phyloP scores from a whole-genome alignment of 2,329 filamentous ascomycete species.

The Orbilia ellipsospora region DNA sequence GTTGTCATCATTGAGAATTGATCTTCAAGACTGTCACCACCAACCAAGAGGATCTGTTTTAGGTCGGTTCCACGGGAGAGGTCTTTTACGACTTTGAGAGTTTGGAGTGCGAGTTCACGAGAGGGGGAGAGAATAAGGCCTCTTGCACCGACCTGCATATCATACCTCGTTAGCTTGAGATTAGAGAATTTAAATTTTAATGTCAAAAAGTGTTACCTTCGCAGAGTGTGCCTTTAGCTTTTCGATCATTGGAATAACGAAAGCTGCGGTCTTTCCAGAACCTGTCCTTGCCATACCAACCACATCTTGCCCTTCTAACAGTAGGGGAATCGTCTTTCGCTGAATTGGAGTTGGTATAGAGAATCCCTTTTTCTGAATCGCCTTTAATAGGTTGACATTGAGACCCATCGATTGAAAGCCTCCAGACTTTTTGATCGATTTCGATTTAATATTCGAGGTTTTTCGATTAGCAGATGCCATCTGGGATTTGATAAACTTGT shows the following conservation, averaged over 20 bases:
- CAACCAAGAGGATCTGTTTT: conserved; percentile 88
- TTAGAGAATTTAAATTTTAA: not conserved
- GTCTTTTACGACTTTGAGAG: conserved; percentile 95
- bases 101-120: conserved; percentile 92
- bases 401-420: conserved; percentile 93
- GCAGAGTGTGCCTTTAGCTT: conserved; percentile 87
- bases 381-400: conserved; percentile 75
- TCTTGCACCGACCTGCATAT: conserved; percentile 74
- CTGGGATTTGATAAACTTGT: conserved; percentile 87
- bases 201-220: conserved; percentile 64
- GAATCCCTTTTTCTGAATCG: conserved; percentile 93
- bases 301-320: conserved; percentile 92
- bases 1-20: conserved; percentile 92
- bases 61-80: conserved; percentile 89
- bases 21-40: conserved; percentile 94
- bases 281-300: conserved; percentile 99
- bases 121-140: conserved; percentile 91
- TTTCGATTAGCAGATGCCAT: conserved; percentile 92
- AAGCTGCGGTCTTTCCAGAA: conserved; percentile 97
- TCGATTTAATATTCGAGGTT: conserved; percentile 80
- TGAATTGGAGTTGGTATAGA: conserved; percentile 97
- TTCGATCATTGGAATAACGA: conserved; percentile 98
- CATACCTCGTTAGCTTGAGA: not conserved
- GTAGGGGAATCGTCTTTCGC: conserved; percentile 91
- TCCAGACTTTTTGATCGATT: conserved; percentile 90